phyloP scores from a whole-genome alignment of 2,329 filamentous ascomycete species.

The Trichoderma sp. region DNA sequence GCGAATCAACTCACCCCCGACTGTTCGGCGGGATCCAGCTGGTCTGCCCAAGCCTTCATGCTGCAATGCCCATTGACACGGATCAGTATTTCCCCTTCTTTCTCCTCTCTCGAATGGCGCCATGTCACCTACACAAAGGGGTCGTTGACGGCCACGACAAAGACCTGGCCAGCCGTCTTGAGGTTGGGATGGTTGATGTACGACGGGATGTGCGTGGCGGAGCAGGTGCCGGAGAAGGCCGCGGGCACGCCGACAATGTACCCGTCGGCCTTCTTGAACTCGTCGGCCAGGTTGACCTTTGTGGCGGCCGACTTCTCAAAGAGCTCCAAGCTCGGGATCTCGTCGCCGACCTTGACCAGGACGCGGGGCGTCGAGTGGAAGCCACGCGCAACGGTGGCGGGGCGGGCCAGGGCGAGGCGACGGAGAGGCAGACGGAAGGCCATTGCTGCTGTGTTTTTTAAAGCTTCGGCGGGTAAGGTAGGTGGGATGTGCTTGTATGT shows the following conservation, averaged over 20 bases:
- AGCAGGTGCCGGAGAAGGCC: conserved; percentile 67
- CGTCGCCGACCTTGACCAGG: conserved; percentile 76
- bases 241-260: conserved; percentile 85
- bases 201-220: conserved; percentile 73
- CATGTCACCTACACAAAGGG: conserved; percentile 75
- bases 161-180: conserved; percentile 79
- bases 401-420: conserved; percentile 39
- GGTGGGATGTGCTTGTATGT: background rate
- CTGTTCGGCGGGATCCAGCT: conserved; percentile 72
- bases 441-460: conserved; percentile 35
- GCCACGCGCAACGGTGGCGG: conserved; percentile 38
- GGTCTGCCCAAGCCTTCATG: conserved; percentile 85
- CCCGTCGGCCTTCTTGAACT: conserved; percentile 71
- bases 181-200: conserved; percentile 81
- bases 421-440: conserved; percentile 44
- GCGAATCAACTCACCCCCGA: conserved; percentile 67
- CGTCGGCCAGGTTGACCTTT: conserved; percentile 83
- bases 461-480: background rate
- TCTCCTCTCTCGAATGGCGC: background rate
- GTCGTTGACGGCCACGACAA: conserved; percentile 92
- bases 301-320: conserved; percentile 86
- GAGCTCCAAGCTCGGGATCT: conserved; percentile 75
- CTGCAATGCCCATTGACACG: conserved; percentile 46
- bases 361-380: conserved; percentile 68
- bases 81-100: background rate